A percentile compares a stretch with the other conserved stretches of the same genome.
Evolutionary conservation across 352 stramenopile species (phyloP).

Genomic region (Pythium grandisporangium): DNA sequence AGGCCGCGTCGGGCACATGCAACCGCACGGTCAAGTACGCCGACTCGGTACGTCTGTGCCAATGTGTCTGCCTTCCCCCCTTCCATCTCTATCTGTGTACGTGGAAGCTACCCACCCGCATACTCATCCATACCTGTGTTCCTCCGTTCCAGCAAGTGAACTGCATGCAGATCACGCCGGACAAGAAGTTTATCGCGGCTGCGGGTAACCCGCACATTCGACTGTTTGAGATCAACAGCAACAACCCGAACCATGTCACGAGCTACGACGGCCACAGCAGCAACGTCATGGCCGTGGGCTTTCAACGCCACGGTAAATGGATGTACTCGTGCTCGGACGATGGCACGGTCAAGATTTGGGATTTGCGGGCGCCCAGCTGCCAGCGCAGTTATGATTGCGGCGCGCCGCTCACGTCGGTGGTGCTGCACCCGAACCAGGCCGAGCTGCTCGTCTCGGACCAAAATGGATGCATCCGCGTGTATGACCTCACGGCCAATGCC

Average conservation of each 20-base stretch:
- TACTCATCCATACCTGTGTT: background rate
- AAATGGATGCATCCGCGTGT: conserved; percentile 90
- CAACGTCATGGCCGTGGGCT: conserved; percentile 96
- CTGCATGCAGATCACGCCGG: conserved; percentile 94
- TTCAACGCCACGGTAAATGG: conserved; percentile 96
- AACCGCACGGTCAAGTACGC: conserved; percentile 94
- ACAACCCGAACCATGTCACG: conserved; percentile 93
- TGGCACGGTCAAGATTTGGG: conserved; percentile 93
- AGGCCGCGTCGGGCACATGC: conserved; percentile 93
- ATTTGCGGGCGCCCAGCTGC: conserved; percentile 78
- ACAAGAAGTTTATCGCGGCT: conserved; percentile 96
- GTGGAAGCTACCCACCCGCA: no score
- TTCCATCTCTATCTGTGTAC: background rate
- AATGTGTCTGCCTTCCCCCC: background rate
- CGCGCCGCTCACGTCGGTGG: conserved; percentile 92
- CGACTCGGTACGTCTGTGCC: conserved; percentile 70
- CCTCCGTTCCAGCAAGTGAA: conserved; percentile 86
- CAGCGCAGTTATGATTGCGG: conserved; percentile 85
- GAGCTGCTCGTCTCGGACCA: conserved; percentile 86
- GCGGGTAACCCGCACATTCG: conserved; percentile 96
- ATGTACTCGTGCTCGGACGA: conserved; percentile 98
- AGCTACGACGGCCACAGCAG: conserved; percentile 94
- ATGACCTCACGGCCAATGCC: conserved; percentile 80
- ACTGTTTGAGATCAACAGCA: conserved; percentile 96
- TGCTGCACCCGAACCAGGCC: conserved; percentile 93